Base-by-base conservation (phyloP, 352 stramenopile genomes). In the Phytopythium delawarense region DNA sequence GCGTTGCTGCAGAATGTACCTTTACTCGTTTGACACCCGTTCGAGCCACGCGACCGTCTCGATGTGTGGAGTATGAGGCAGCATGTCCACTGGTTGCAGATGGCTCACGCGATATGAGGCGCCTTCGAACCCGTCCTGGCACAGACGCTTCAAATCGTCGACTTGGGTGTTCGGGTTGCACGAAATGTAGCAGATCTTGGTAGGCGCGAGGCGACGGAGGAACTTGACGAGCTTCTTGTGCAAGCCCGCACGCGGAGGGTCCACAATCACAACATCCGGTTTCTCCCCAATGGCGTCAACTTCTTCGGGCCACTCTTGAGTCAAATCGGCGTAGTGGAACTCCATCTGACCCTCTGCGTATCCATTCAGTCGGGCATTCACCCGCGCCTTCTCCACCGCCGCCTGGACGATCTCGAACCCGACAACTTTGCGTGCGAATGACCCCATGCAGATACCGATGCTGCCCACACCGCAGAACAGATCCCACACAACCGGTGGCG, bases 401-500 rank as follows among this genome's bases (percentile, higher is more conserved):
- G 70, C 73, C 12, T 79, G 70, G 12, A 91, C 71, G 4, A 93
- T 67, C 42, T 93, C 84, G 64, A 93, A 87, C 23, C 84, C 84
- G n/a, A 88, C 63, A 12, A 91, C 69, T 54, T 74, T 71, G 20
- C 69, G 59, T 0, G 71, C 78, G 20, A 80, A 58, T 2, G 57
- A 28, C 13, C 73, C 81, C 69, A 91, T 76, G 46, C 81, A 93
- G 62, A 93, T 91, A 9, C 84, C 84, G 48, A 93, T 93, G 48
- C 78, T 89, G 25, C 84, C 84, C 11, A 93, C 84, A 25, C 84
- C 84, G 61, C 84, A 93, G 48, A 93, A 93, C 18, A 93, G 60
- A 32, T 93, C 84, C 84, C 84, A 93, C 2, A 93, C 67, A 0
- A 93, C 67, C 2, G 81, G 84, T 53, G 84, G 79, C 7, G 62